Base-by-base conservation (phyloP, 1,139 yeast species). In the Saccharomyces hybrid region DNA sequence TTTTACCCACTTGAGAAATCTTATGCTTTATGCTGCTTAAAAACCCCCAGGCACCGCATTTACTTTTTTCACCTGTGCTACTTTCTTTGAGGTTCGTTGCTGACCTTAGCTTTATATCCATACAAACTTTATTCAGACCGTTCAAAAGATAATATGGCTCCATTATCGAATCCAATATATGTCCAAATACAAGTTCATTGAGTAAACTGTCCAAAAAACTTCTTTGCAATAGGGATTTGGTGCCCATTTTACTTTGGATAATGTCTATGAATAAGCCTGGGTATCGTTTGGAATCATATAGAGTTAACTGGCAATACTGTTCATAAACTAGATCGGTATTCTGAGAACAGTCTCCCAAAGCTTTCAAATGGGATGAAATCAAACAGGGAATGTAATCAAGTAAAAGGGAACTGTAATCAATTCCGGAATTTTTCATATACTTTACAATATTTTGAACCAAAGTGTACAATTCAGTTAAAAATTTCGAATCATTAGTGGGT, bases 381-480 rank as follows among this genome's bases (percentile, higher is more conserved):
- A 67, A 19, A 16, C 49, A 44, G 3, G 70, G 67, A n/a, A 65
- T 16, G 44, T 67, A 69, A 53, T 67, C 65, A 6, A 58, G 53
- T 21, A 67, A 6, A 1, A 66, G 49, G 4, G 47, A 29, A 38
- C 60, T 62, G 49, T 53, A 58, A 28, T 61, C 55, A 3, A 63
- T 49, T 3, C 42, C 29, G 11, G 38, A 21, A 5, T 44, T 50
- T 16, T 54, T 51, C 8, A 58, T 12, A 47, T 53, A 56, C 4
- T 47, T 14, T 24, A 62, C 49, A 5, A 58, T 31, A 4, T 52
- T 51, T 11, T 66, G 59, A 5, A 62, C 48, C 3, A 62, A 9
- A 26, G 59, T 48, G 34, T 61, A 65, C 7, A 66, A n/a, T 27
- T 57, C 54, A 1, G 46, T 52, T 19, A 60, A 31, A 26, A 68